Base-by-base conservation (phyloP, 495 filamentous ascomycete genomes). In the Penicilliopsis zonata region DNA sequence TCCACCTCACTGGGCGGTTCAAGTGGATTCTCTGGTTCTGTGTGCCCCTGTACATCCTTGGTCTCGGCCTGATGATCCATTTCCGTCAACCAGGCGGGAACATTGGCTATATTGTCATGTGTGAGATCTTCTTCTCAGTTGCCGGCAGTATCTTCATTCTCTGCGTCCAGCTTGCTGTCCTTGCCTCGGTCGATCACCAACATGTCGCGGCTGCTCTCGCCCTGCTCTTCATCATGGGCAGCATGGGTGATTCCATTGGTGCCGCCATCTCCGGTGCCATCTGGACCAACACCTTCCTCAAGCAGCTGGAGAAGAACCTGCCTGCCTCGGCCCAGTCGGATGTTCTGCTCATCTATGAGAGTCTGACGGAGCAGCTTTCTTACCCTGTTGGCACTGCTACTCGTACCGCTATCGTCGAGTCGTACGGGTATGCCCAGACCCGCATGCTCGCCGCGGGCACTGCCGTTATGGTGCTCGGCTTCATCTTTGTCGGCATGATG, bases 41-140 rank as follows among this genome's bases (percentile, higher is more conserved):
- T 39, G 44, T 79, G 2, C 74, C 76, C 2, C 45, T 81, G 13
- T 59, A 63, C 42, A 61, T 78, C 26, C 65, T 78, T 17, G 63
- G 37, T 1, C 37, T 44, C 20, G 67, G 78, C 17, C 64, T 78
- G 31, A 67, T 80, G 66, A 79, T 59, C 42, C 65, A 52, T 40
- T 82, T 80, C 66, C 72, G 78, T 25, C 69, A 70, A 13, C 61
- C 70, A 34, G 50, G 62, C 31, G 54, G 57, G 18, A 40, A 58
- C 24, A 53, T 81, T 20, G 76, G 74, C 13, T 80, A 75, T 48
- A 59, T 83, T 24, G 56, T 81, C 43, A 78, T 81, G 70, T 76
- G 68, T 41, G 75, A 83, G 44, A 76, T 84, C 46, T 72, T 80
- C 50, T 78, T 81, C 42, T 70, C 77, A 15, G 64, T 83, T 24